A percentile compares a stretch with the other conserved stretches of the same genome.
Conservation (phyloP, 352 stramenopile species). For the Pythium dissotocum region DNA sequence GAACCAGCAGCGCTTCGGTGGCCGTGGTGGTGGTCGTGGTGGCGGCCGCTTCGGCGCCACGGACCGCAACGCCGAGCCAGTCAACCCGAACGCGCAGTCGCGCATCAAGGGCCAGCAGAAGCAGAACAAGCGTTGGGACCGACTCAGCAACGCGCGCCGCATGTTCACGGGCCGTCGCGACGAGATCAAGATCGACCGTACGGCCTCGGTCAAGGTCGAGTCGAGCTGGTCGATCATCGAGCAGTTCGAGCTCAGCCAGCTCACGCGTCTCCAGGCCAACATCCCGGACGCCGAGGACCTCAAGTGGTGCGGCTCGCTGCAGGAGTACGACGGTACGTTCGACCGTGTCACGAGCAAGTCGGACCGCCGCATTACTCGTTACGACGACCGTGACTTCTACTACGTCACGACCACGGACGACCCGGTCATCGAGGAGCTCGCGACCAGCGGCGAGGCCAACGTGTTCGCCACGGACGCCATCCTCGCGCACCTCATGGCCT, state of each 20-base stretch:
- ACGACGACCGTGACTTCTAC: conserved; percentile 94
- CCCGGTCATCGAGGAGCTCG: conserved; percentile 94
- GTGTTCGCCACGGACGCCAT: conserved; percentile 98
- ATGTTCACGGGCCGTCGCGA: conserved; percentile 67
- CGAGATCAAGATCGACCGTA: conserved; percentile 79
- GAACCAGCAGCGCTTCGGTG: conserved; percentile 85
- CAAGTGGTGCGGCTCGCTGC: conserved; percentile 93
- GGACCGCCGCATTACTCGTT: conserved; percentile 74
- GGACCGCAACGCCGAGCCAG: conserved; percentile 45
- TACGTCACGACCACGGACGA: conserved; percentile 97
- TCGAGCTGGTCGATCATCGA: conserved; percentile 93
- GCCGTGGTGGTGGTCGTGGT: conserved; percentile 46
- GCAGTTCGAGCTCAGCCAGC: conserved; percentile 95
- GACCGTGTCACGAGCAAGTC: conserved; percentile 92
- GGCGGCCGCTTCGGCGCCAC: conserved; percentile 36
- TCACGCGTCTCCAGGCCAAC: conserved; percentile 94
- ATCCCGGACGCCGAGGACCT: conserved; percentile 89
- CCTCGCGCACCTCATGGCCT: conserved; percentile 96
- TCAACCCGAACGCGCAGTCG: conserved; percentile 49
- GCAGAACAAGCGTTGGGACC: conserved; percentile 86
- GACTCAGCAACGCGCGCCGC: conserved; percentile 73
- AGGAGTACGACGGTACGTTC: conserved; percentile 94
- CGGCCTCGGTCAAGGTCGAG: conserved; percentile 90
- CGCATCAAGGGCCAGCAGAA: conserved; percentile 87
- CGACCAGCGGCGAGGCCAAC: conserved; percentile 87